These are phyloP conservation scores for Cinchona pubescens DNA, from an alignment of 257 asterid genomes.

Conservation along the genomic window DNA sequence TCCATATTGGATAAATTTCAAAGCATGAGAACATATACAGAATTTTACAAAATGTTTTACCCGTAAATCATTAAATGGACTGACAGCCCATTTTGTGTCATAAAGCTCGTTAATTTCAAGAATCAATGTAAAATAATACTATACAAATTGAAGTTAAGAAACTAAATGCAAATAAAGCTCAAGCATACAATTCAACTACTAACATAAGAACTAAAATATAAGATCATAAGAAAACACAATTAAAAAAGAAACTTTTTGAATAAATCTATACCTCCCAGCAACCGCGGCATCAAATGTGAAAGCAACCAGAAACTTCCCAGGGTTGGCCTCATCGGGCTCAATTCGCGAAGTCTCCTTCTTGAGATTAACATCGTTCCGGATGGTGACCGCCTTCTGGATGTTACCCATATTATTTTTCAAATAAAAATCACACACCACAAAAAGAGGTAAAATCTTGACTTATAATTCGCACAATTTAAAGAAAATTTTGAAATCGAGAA, in stretches of 20 bases:
- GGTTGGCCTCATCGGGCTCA: constrained; percentile 81
- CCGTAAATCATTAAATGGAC: background rate
- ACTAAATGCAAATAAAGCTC: background rate
- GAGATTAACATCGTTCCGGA: constrained; percentile 85
- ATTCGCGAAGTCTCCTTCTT: constrained; percentile 87
- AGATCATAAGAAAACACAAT: background rate
- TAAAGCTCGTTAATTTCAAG: background rate
- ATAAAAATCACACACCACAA: no score
- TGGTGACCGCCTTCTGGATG: constrained; percentile 97
- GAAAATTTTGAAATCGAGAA: no score
- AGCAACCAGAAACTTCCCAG: constrained; percentile 73
- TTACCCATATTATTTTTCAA: no score
- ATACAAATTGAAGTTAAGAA: background rate
- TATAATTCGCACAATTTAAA: no score
- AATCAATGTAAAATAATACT: background rate
- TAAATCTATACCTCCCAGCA: constrained; percentile 64
- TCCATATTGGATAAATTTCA: background rate
- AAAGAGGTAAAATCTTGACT: no score
- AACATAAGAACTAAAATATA: background rate
- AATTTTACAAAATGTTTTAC: no score
- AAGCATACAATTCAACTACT: background rate
- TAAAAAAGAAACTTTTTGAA: background rate
- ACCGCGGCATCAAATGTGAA: constrained; percentile 93
- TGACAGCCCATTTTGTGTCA: background rate
- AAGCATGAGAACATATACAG: background rate